Evolutionary conservation across 345 rosid genomes (phyloP).

Genomic region (Populus nigra): DNA sequence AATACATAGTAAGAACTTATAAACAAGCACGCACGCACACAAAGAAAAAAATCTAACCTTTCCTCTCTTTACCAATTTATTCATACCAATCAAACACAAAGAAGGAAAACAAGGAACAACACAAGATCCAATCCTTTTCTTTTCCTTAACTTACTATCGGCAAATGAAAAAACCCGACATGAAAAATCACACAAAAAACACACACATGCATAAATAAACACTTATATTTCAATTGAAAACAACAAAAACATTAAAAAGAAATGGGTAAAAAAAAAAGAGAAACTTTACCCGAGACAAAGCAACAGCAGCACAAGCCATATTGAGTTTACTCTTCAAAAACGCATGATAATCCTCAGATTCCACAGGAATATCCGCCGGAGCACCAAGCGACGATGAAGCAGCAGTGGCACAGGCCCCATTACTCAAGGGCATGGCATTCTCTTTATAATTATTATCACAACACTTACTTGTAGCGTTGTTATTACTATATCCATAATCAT

Average conservation of each 20-base stretch:
- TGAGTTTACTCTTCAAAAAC: constrained; percentile 28
- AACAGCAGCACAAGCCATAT: constrained; percentile 33
- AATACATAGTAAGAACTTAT: neutral
- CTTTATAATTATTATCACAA: too few species aligned
- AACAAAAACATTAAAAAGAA: neutral
- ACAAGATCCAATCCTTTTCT: neutral
- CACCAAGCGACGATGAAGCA: neutral
- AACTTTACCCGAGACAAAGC: constrained; percentile 26
- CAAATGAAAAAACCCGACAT: neutral
- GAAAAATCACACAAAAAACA: neutral
- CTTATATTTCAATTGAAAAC: neutral
- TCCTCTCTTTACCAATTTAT: neutral
- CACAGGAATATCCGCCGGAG: constrained; percentile 18
- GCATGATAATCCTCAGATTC: constrained; percentile 28
- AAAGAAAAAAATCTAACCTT: neutral
- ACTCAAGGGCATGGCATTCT: neutral
- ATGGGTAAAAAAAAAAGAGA: neutral
- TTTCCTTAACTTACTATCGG: neutral
- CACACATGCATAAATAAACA: neutral
- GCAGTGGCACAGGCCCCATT: neutral
- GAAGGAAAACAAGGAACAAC: neutral
- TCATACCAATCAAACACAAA: neutral
- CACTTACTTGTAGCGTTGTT: neutral
- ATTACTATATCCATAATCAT: neutral
- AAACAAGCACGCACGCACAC: neutral